Evolutionary conservation across 2,329 filamentous ascomycete species (phyloP).

Genomic region (Lachnum nothofagi): DNA sequence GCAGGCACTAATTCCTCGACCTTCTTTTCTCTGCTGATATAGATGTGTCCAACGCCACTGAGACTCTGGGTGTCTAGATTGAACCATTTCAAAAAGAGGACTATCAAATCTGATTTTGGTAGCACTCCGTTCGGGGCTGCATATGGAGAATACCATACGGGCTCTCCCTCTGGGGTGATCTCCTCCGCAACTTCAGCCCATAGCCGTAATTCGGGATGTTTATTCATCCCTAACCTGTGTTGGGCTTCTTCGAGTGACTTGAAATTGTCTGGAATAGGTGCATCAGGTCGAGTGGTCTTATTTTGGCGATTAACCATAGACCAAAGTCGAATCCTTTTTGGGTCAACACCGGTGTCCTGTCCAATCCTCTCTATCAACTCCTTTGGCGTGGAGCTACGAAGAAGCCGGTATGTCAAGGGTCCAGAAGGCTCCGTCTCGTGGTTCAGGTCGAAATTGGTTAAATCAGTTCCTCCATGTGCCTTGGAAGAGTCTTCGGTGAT

Average conservation of each 20-base stretch:
- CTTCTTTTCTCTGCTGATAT: conserved; percentile 81
- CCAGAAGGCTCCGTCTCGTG: conserved; percentile 56
- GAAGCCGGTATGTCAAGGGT: conserved; percentile 66
- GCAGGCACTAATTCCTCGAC: conserved; percentile 75
- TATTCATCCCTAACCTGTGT: conserved; percentile 61
- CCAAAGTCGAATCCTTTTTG: conserved; percentile 76
- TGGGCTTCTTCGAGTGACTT: conserved; percentile 74
- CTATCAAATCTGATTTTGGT: conserved; percentile 59
- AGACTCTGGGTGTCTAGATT: conserved; percentile 72
- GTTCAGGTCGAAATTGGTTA: conserved; percentile 63
- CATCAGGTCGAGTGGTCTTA: conserved; percentile 88
- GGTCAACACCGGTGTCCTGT: conserved; percentile 61
- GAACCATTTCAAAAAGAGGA: conserved; percentile 91
- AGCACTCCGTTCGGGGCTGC: conserved; percentile 52
- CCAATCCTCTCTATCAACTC: conserved; percentile 71
- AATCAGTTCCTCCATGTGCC: conserved; percentile 76
- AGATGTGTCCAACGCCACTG: conserved; percentile 74
- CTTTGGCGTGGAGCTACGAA: conserved; percentile 68
- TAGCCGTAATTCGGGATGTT: conserved; percentile 63
- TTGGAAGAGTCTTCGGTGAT: conserved; percentile 78
- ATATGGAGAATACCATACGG: conserved; percentile 65
- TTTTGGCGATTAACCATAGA: conserved; percentile 98
- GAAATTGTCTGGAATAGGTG: conserved; percentile 71
- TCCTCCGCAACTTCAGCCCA: conserved; percentile 79
- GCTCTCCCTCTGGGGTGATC: conserved; percentile 60